phyloP scores from a whole-genome alignment of 352 stramenopile genomes.

The Globisporangium nunn region DNA sequence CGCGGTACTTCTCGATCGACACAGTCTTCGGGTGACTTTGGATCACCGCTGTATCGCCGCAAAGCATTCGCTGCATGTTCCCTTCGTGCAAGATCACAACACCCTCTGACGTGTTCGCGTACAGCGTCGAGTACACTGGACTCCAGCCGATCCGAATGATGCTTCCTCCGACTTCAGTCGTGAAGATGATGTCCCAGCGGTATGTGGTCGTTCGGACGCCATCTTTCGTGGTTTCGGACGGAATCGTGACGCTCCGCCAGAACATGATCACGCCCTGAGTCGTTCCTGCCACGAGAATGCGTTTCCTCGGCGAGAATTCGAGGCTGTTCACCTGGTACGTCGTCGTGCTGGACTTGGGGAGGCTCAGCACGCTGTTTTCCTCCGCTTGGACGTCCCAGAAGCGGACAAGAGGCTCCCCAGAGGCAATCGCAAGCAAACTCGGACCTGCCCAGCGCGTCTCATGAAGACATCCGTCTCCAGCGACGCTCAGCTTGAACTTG shows the following conservation, averaged over 20 bases:
- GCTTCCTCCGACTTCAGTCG: conserved; percentile 34
- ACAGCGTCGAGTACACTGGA: conserved; percentile 48
- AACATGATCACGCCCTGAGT: conserved; percentile 81
- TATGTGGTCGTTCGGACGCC: conserved; percentile 21
- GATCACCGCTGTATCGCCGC: conserved; percentile 79
- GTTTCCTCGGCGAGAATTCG: conserved; percentile 83
- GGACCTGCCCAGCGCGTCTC: conserved; percentile 86
- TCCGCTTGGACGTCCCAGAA: conserved; percentile 91
- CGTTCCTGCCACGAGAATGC: conserved; percentile 86
- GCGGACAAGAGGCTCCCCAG: conserved; percentile 82
- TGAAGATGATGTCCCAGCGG: conserved; percentile 69
- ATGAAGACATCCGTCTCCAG: conserved; percentile 70
- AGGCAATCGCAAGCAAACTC: conserved; percentile 86
- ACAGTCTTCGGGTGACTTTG: conserved; percentile 65
- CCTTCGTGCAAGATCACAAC: conserved; percentile 81
- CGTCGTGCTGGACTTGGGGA: conserved; percentile 38
- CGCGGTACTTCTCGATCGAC: conserved; percentile 72
- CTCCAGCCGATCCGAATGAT: conserved; percentile 70
- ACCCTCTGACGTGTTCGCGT: conserved; percentile 61
- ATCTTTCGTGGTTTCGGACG: conserved; percentile 1
- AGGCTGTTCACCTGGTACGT: conserved; percentile 79
- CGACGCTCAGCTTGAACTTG: conserved; percentile 88
- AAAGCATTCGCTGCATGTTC: conserved; percentile 75
- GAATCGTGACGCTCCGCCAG: conserved; percentile 73
- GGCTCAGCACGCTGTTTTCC: conserved; percentile 88